A percentile compares a stretch with the other conserved stretches of the same genome.
Evolutionary conservation across 2,329 filamentous ascomycete genomes (phyloP).

Genomic region (Scortechinia acanthostroma): DNA sequence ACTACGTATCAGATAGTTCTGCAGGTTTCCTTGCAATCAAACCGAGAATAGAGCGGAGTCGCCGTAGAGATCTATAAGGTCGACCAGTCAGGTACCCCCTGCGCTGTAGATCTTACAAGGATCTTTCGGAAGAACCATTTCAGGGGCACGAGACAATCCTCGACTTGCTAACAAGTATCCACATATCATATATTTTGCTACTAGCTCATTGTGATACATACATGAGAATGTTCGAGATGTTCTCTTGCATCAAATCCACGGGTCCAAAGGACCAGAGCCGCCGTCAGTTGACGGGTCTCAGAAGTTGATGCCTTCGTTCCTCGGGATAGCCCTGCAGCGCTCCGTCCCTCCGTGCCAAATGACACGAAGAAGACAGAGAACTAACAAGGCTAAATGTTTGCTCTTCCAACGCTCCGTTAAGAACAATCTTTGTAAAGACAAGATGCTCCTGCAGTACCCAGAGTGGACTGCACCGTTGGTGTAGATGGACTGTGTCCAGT

Average conservation of each 20-base stretch:
- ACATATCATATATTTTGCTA: too few species aligned
- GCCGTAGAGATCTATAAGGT: too few species aligned
- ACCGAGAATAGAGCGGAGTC: too few species aligned
- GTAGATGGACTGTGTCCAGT: too few species aligned
- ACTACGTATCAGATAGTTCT: too few species aligned
- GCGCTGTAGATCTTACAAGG: too few species aligned
- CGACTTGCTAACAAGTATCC: too few species aligned
- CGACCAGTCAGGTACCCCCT: too few species aligned
- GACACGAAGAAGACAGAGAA: constrained; percentile 8
- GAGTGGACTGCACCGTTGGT: constrained; percentile 34
- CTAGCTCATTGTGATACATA: too few species aligned
- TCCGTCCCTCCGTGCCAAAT: constrained; percentile 6
- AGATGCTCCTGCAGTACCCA: constrained; percentile 33
- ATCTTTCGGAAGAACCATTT: too few species aligned
- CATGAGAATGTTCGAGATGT: constrained; percentile 28
- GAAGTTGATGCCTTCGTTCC: constrained; percentile 26
- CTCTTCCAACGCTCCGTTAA: constrained; percentile 39
- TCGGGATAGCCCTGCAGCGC: constrained; percentile 9
- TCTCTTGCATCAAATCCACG: constrained; percentile 26
- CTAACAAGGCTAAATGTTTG: constrained; percentile 11
- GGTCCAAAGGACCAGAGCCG: constrained; percentile 11
- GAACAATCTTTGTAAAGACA: constrained; percentile 24
- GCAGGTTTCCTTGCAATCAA: too few species aligned
- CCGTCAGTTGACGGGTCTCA: constrained; percentile 9
- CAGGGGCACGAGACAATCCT: too few species aligned